Evolutionary conservation across 345 rosid genomes (phyloP).

Genomic region (Triadica sebifera): DNA sequence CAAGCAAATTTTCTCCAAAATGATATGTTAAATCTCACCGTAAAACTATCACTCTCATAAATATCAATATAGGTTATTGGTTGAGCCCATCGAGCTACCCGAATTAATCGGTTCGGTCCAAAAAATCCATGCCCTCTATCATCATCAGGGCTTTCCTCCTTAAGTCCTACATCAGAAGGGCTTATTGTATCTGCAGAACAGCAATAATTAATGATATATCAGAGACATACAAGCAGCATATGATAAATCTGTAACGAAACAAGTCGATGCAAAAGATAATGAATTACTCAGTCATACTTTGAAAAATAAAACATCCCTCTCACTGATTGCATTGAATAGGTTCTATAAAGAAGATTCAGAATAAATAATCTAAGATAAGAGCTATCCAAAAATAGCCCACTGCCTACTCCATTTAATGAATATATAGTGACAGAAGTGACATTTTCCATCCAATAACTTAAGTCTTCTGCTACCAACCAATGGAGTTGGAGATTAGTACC

Average conservation of each 20-base stretch:
- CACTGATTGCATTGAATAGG: no score
- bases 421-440: not conserved
- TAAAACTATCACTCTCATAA: conserved; percentile 65
- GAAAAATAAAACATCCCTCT: not conserved
- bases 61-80: conserved; percentile 82
- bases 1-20: not conserved
- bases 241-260: not conserved
- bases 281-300: not conserved
- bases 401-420: not conserved
- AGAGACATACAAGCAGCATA: not conserved
- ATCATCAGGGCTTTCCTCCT: conserved; percentile 65
- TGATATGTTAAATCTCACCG: conserved; percentile 37
- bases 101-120: conserved; percentile 44
- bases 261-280: not conserved
- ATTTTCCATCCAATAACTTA: not conserved
- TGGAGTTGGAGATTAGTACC: not conserved
- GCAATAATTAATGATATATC: not conserved
- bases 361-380: not conserved
- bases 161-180: conserved; percentile 81
- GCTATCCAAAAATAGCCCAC: not conserved
- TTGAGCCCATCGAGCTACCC: conserved; percentile 79
- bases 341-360: not conserved
- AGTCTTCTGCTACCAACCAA: not conserved
- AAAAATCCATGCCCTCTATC: conserved; percentile 81
- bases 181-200: conserved; percentile 59